These are phyloP conservation scores for Physocladia obscura DNA, from an alignment of 192 early-diverging fungal genomes.

Conservation along the genomic window DNA sequence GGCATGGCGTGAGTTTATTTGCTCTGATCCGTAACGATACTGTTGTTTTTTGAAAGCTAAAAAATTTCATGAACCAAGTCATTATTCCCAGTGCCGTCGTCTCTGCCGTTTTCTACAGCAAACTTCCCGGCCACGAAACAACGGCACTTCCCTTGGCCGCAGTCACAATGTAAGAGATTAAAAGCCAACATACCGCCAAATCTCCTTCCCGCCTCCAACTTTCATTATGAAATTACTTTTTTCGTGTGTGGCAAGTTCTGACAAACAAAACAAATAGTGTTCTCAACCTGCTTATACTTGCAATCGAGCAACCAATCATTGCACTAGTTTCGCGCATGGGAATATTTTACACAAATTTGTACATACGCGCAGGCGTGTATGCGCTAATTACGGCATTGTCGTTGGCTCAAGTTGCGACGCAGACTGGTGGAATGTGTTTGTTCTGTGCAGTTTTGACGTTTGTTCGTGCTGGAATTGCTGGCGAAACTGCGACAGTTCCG, in stretches of 20 bases:
- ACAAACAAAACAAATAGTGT: too few species aligned
- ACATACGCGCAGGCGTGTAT: constrained; percentile 22
- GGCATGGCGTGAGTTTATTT: constrained; percentile 27
- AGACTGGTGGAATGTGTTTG: constrained; percentile 32
- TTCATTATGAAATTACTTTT: too few species aligned
- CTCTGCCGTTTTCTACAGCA: constrained; percentile 25
- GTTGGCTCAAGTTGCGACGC: constrained; percentile 31
- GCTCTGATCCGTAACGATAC: neutral
- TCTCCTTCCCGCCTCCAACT: too few species aligned
- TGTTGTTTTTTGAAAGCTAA: too few species aligned
- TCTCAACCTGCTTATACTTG: constrained; percentile 27
- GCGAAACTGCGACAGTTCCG: constrained; percentile 18
- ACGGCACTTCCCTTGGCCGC: neutral
- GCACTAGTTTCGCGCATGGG: constrained; percentile 22
- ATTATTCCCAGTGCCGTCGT: constrained; percentile 36
- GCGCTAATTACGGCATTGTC: neutral
- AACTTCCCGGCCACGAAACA: constrained; percentile 19
- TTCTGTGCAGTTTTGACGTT: constrained; percentile 29
- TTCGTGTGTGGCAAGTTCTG: too few species aligned
- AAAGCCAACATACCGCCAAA: too few species aligned
- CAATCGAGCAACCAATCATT: constrained; percentile 27
- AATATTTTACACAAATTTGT: constrained; percentile 29
- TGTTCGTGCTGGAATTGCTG: constrained; percentile 29
- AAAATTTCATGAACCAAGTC: constrained; percentile 23
- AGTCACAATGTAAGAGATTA: neutral